Base-by-base conservation (phyloP, 2,329 filamentous ascomycete species). In the Zopfia rhizophila region DNA sequence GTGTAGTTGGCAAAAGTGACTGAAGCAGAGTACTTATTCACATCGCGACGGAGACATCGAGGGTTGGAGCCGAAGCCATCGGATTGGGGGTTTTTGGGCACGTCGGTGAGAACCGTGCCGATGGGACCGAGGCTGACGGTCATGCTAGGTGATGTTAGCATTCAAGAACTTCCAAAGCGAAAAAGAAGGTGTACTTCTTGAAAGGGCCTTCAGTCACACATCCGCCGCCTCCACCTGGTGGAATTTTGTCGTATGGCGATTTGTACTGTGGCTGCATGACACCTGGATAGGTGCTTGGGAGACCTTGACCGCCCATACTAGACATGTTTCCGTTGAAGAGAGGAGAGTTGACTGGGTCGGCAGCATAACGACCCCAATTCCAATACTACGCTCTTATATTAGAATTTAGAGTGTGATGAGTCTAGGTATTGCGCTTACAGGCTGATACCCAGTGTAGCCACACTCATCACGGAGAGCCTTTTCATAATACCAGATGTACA, bases 291-390 rank as follows among this genome's bases (percentile, higher is more conserved):
- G 55, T 31, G 6, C 41, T 25, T 12, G 53, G 54, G 3, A 45
- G 58, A 24, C 79, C 79, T 41, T 81, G 77, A 18, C 78, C 77
- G 23, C 74, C 46, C 58, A 65, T 65, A 22, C 73, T 68, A 47
- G 75, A 78, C 33, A 73, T 75, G 53, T 76, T 78, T 30, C 81
- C 81, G 54, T 81, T 79, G 53, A 84, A 84, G 37, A 84, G 58
- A 12, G 79, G 75, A 1, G 78, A 79, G 46, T 75, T 71, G 55
- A 50, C 29, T 3, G 61, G 29, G 25, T 82, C 76, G 3, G 66
- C 44, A 3, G 72, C 65, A 57, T 73, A 73, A 22, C 71, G 68
- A 6, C 72, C 73, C 77, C 78, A 82, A 61, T 82, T 78, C 70
- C 76, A 78, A 65, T 80, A 82, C 2, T n/a, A n/a, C n/a, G n/a